These are phyloP conservation scores for Mallotus repandus DNA, from an alignment of 441 rosid genomes.

Conservation along the genomic window DNA sequence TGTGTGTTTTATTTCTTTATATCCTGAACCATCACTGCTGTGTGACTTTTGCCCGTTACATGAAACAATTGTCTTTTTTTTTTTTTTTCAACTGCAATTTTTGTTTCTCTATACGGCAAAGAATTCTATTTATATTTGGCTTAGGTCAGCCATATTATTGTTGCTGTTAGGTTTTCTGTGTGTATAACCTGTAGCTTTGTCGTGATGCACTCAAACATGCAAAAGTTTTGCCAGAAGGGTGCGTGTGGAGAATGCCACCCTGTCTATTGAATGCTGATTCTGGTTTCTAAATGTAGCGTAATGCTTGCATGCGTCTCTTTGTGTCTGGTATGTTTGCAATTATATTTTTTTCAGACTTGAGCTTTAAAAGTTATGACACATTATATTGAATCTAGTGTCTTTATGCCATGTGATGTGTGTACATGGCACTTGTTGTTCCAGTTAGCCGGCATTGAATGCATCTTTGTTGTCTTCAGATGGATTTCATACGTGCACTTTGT, in stretches of 20 bases:
- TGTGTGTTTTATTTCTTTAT: no score
- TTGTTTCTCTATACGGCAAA: background rate
- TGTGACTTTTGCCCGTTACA: no score
- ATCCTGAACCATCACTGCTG: background rate
- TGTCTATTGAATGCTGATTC: background rate
- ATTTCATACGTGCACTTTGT: background rate
- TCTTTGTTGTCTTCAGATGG: background rate
- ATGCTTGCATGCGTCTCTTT: background rate
- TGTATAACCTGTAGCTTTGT: background rate
- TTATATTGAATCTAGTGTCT: background rate
- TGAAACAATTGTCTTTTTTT: background rate
- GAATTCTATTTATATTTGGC: no score
- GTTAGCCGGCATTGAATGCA: background rate
- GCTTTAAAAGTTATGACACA: background rate
- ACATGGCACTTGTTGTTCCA: background rate
- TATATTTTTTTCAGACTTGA: background rate
- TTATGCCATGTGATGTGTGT: background rate
- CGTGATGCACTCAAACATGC: background rate
- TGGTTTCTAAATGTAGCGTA: background rate
- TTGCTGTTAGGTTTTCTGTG: background rate
- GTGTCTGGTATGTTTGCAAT: background rate
- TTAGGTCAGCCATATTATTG: background rate
- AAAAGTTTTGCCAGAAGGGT: background rate
- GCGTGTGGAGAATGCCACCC: background rate
- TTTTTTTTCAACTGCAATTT: background rate